Percentiles rank a stretch among this genome's conserved stretches.
These are phyloP conservation scores for Cyberlindnera veronae DNA, from an alignment of 805 yeast genomes.

Conservation along the genomic window DNA sequence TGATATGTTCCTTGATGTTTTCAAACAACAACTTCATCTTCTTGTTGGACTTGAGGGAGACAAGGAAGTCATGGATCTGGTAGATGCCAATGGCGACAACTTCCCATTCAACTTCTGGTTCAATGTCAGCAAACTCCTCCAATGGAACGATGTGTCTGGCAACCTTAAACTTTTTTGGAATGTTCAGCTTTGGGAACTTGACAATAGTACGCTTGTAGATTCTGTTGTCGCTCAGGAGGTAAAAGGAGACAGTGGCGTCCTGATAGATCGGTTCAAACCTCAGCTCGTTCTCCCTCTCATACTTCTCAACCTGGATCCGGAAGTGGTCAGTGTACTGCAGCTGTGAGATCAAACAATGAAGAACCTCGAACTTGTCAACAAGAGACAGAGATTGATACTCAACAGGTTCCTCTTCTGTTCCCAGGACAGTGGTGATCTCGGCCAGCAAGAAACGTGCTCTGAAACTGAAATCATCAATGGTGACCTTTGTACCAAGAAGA, in stretches of 20 bases:
- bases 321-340: slow-evolving; percentile 43
- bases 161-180: slow-evolving; percentile 33
- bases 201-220: slow-evolving; percentile 39
- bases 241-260: slow-evolving; percentile 25
- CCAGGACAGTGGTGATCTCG: slow-evolving; percentile 20
- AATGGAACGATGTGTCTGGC: slow-evolving; percentile 29
- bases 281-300: slow-evolving; percentile 28
- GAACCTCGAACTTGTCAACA: slow-evolving; percentile 46
- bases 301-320: slow-evolving; percentile 44
- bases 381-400: slow-evolving; percentile 40
- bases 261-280: slow-evolving; percentile 32
- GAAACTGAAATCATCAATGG: slow-evolving; percentile 25
- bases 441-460: slow-evolving; percentile 27
- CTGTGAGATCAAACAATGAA: slow-evolving; percentile 42
- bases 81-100: slow-evolving; percentile 43
- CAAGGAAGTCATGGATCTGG: slow-evolving; percentile 34
- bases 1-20: slow-evolving; percentile 31
- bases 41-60: slow-evolving; percentile 29
- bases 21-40: slow-evolving; percentile 30
- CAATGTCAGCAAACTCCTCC: slow-evolving; percentile 28
- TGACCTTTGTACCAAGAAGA: slow-evolving; percentile 22
- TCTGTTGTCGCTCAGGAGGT: slow-evolving; percentile 49
- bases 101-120: slow-evolving; percentile 38
- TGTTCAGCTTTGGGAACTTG: slow-evolving; percentile 30
- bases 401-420: slow-evolving; percentile 26